Evolutionary conservation across 2,329 filamentous ascomycete species (phyloP).

Genomic region (Sporothrix humicola): DNA sequence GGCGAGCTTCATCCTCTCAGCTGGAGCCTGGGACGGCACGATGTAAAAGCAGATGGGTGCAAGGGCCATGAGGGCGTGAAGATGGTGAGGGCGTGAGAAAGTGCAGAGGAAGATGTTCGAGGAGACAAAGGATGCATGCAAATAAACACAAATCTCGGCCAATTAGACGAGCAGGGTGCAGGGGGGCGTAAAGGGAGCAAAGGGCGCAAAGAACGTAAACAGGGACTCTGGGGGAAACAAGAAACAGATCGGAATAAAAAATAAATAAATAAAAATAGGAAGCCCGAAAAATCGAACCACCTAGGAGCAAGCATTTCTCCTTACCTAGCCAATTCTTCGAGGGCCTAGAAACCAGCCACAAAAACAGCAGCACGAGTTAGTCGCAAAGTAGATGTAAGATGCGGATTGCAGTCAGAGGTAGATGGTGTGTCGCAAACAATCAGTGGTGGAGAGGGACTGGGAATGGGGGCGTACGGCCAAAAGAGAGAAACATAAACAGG

Average conservation of each 20-base stretch:
- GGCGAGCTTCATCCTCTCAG: background rate
- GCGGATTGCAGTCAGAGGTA: background rate
- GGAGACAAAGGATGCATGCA: background rate
- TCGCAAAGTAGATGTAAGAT: constrained; percentile 9
- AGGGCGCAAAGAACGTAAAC: background rate
- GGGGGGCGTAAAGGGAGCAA: background rate
- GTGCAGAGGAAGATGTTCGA: background rate
- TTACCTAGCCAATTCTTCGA: constrained; percentile 36
- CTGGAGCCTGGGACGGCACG: background rate
- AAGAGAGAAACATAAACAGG: background rate
- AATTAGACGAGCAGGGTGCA: constrained; percentile 15
- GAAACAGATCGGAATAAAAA: background rate
- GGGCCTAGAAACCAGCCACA: constrained; percentile 33
- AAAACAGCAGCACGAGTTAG: constrained; percentile 25
- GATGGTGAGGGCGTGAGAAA: background rate
- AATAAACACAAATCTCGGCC: constrained; percentile 7
- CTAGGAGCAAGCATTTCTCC: background rate
- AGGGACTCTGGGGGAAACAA: background rate
- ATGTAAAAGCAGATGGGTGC: background rate
- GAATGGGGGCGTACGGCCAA: background rate
- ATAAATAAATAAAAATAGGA: constrained; percentile 2
- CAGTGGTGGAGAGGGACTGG: background rate
- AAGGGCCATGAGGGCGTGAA: background rate
- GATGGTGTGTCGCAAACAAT: background rate
- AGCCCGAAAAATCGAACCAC: constrained; percentile 4